These are phyloP conservation scores for Candida sithepensis DNA, from an alignment of 805 yeast species.

Conservation along the genomic window DNA sequence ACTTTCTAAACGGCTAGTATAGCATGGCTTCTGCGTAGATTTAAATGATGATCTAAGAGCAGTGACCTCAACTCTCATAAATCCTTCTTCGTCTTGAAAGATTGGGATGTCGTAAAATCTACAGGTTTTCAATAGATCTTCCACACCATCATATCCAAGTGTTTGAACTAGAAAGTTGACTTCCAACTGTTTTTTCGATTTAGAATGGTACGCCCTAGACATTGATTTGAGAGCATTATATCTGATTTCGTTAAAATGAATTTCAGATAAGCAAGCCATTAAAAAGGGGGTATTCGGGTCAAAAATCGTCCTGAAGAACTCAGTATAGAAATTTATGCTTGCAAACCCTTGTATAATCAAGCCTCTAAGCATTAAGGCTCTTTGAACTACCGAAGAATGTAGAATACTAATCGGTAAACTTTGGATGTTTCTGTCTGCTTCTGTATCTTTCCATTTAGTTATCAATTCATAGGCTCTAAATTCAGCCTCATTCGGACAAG, in stretches of 20 bases:
- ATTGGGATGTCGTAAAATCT: slow-evolving; percentile 58
- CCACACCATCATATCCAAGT: slow-evolving; percentile 65
- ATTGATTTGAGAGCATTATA: slow-evolving; percentile 68
- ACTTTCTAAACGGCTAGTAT: slow-evolving; percentile 38
- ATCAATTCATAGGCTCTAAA: slow-evolving; percentile 84
- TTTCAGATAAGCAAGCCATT: slow-evolving; percentile 71
- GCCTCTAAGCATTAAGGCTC: slow-evolving; percentile 69
- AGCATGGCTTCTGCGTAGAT: slow-evolving; percentile 40
- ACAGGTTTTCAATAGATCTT: slow-evolving; percentile 54
- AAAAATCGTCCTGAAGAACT: slow-evolving; percentile 57
- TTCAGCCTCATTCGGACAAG: slow-evolving; percentile 84
- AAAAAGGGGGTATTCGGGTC: slow-evolving; percentile 57
- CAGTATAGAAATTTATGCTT: slow-evolving; percentile 54
- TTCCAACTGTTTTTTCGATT: slow-evolving; percentile 58
- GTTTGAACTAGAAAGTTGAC: slow-evolving; percentile 41
- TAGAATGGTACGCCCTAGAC: slow-evolving; percentile 62
- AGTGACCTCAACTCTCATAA: slow-evolving; percentile 38
- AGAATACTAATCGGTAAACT: slow-evolving; percentile 57
- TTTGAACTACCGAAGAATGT: slow-evolving; percentile 53
- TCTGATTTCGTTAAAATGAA: slow-evolving; percentile 75
- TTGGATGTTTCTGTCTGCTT: slow-evolving; percentile 73
- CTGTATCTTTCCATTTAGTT: slow-evolving; percentile 80
- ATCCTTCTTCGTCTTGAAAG: slow-evolving; percentile 28
- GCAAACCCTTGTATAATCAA: slow-evolving; percentile 64
- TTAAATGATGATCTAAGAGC: slow-evolving; percentile 34